These are phyloP conservation scores for Graphiopsis chlorocephala DNA, from an alignment of 2,329 filamentous ascomycete genomes.

Conservation along the genomic window DNA sequence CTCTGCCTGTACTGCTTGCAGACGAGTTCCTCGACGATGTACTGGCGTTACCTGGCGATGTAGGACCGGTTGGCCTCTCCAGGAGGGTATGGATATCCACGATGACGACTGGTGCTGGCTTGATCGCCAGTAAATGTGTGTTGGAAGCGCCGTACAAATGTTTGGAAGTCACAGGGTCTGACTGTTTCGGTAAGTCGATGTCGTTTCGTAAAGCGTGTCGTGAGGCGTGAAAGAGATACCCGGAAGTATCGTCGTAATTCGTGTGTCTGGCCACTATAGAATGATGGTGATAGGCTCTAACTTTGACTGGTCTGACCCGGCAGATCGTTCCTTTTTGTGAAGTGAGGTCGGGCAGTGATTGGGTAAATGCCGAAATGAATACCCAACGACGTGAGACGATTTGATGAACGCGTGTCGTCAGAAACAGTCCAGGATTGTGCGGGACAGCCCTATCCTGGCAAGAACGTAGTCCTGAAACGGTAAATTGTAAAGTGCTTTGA, in stretches of 20 bases:
- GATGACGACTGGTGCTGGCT: slow-evolving; percentile 59
- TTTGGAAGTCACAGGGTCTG: background rate
- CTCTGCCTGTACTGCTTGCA: slow-evolving; percentile 12
- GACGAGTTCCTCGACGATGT: slow-evolving; percentile 30
- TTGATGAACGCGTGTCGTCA: slow-evolving; percentile 17
- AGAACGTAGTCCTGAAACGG: slow-evolving; percentile 13
- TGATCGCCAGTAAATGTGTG: slow-evolving; percentile 39
- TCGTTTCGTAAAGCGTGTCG: slow-evolving; percentile 1
- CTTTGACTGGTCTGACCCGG: slow-evolving; percentile 5
- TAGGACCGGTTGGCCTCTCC: slow-evolving; percentile 73
- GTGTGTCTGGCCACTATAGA: background rate
- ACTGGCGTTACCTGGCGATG: slow-evolving; percentile 51
- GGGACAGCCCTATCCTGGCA: slow-evolving; percentile 14
- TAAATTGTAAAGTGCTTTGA: slow-evolving; percentile 8
- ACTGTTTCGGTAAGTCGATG: background rate
- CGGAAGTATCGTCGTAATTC: background rate
- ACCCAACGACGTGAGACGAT: slow-evolving; percentile 15
- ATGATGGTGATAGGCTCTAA: slow-evolving; percentile 3
- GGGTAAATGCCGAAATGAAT: slow-evolving; percentile 11
- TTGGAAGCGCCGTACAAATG: background rate
- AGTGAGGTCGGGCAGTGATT: slow-evolving; percentile 6
- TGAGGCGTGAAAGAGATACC: background rate
- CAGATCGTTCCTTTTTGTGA: slow-evolving; percentile 7
- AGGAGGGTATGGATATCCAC: slow-evolving; percentile 95
- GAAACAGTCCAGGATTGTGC: slow-evolving; percentile 15